Conservation (phyloP, 2,329 filamentous ascomycete species). For the Alternaria dauci region DNA sequence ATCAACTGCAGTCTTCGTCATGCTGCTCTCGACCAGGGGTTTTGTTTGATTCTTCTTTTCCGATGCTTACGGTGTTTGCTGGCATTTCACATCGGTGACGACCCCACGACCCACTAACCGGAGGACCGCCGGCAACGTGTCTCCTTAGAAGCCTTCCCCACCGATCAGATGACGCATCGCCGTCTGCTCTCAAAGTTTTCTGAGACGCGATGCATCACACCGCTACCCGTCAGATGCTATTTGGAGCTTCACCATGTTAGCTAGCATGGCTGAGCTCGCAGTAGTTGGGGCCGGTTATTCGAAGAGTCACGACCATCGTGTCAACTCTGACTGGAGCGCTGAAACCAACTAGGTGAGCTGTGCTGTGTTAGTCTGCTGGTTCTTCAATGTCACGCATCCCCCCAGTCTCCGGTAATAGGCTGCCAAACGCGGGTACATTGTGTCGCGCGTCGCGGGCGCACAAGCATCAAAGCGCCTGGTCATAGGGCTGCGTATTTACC, state of each 20-base stretch:
- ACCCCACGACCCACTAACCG: slow-evolving; percentile 24
- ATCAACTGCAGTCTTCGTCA: slow-evolving; percentile 6
- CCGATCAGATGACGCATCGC: slow-evolving; percentile 18
- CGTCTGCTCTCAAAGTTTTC: slow-evolving; percentile 13
- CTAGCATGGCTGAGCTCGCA: not conserved
- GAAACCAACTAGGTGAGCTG: not conserved
- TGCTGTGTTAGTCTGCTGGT: not conserved
- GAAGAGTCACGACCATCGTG: not conserved
- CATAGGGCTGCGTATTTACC: slow-evolving; percentile 15
- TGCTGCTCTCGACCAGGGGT: not conserved
- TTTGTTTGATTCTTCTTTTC: slow-evolving; percentile 4
- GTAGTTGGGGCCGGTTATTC: not conserved
- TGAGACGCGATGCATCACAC: slow-evolving; percentile 20
- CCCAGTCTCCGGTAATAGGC: not conserved
- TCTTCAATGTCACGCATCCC: not conserved
- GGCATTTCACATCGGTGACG: slow-evolving; percentile 17
- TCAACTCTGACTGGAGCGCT: not conserved
- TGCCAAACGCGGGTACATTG: slow-evolving; percentile 7
- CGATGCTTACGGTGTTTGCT: slow-evolving; percentile 16
- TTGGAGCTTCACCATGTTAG: slow-evolving; percentile 9
- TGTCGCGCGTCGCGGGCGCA: slow-evolving; percentile 14
- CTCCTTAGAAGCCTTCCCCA: slow-evolving; percentile 13
- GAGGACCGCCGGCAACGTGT: slow-evolving; percentile 29
- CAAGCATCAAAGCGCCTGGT: slow-evolving; percentile 23
- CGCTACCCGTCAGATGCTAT: slow-evolving; percentile 20